Conservation (phyloP, 179 eudicot genomes). For the Gypsophila paniculata region DNA sequence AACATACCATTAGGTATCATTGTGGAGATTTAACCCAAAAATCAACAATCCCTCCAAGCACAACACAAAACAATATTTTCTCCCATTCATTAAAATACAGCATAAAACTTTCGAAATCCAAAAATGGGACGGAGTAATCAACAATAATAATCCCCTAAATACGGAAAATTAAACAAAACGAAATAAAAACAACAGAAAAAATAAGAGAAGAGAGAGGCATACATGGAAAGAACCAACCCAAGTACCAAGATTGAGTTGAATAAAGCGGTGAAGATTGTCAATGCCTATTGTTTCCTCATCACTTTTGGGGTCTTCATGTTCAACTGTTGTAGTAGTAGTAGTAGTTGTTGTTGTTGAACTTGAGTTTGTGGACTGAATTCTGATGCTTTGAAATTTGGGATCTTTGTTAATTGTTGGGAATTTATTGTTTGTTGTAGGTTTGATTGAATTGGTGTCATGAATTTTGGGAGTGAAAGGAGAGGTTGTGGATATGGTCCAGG, state of each 20-base stretch:
- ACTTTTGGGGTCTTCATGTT: conserved; percentile 15
- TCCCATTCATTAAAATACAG: too few relatives aligned
- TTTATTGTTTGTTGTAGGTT: not conserved
- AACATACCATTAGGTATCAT: too few relatives aligned
- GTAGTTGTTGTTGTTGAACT: conserved; percentile 7
- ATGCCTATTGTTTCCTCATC: conserved; percentile 48
- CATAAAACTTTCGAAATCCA: too few relatives aligned
- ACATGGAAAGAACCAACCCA: conserved; percentile 85
- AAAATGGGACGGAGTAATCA: too few relatives aligned
- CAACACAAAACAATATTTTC: too few relatives aligned
- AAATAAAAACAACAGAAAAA: not conserved
- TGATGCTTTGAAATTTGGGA: conserved; percentile 9
- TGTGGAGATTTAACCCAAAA: too few relatives aligned
- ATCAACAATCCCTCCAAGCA: too few relatives aligned
- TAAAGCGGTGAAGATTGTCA: conserved; percentile 61
- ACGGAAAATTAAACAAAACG: too few relatives aligned
- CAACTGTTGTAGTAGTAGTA: not conserved
- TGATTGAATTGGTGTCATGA: conserved; percentile 18
- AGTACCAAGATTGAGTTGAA: conserved; percentile 60
- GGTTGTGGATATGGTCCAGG: conserved; percentile 27
- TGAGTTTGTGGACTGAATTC: conserved; percentile 17
- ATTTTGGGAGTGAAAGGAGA: conserved; percentile 22
- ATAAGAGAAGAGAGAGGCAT: conserved; percentile 16
- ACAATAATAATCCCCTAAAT: too few relatives aligned
- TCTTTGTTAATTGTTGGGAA: not conserved